A percentile compares a stretch with the other conserved stretches of the same genome.
These are phyloP conservation scores for Suhomyces emberorum DNA, from an alignment of 805 yeast species.

Conservation along the genomic window DNA sequence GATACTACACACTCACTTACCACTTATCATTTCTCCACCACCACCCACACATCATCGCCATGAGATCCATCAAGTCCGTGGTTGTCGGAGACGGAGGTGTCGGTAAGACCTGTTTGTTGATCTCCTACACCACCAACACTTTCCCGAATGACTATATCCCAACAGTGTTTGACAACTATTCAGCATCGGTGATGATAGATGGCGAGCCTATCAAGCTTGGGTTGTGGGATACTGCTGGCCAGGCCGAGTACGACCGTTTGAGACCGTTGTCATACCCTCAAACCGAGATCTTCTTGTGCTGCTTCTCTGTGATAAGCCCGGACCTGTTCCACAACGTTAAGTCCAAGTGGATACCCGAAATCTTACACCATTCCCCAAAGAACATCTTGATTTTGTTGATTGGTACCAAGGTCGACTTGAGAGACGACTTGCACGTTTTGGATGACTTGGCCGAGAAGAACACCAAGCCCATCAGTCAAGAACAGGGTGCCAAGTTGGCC, in stretches of 20 bases:
- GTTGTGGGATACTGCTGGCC: slow-evolving; percentile 96
- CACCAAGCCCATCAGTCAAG: slow-evolving; percentile 54
- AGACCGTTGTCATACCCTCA: slow-evolving; percentile 91
- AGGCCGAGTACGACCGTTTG: slow-evolving; percentile 84
- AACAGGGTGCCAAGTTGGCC: slow-evolving; percentile 66
- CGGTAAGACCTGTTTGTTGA: slow-evolving; percentile 86
- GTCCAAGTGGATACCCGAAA: slow-evolving; percentile 77
- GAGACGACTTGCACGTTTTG: slow-evolving; percentile 76
- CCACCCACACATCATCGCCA: slow-evolving; percentile 16
- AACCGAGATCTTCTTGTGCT: slow-evolving; percentile 81
- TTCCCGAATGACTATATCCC: slow-evolving; percentile 94
- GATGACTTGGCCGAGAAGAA: slow-evolving; percentile 64
- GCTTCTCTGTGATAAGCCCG: slow-evolving; percentile 82
- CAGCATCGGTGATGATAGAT: slow-evolving; percentile 80
- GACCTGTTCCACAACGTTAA: slow-evolving; percentile 76
- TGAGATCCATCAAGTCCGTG: slow-evolving; percentile 89
- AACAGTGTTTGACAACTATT: slow-evolving; percentile 88
- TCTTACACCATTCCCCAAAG: slow-evolving; percentile 76
- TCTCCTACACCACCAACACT: slow-evolving; percentile 86
- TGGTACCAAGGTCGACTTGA: slow-evolving; percentile 85
- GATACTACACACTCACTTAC: background rate
- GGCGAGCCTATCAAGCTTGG: slow-evolving; percentile 81
- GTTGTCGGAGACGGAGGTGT: slow-evolving; percentile 96
- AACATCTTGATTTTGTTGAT: slow-evolving; percentile 67
- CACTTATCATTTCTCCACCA: background rate